Base-by-base conservation (phyloP, 352 stramenopile genomes). In the Pythium phragmitis region DNA sequence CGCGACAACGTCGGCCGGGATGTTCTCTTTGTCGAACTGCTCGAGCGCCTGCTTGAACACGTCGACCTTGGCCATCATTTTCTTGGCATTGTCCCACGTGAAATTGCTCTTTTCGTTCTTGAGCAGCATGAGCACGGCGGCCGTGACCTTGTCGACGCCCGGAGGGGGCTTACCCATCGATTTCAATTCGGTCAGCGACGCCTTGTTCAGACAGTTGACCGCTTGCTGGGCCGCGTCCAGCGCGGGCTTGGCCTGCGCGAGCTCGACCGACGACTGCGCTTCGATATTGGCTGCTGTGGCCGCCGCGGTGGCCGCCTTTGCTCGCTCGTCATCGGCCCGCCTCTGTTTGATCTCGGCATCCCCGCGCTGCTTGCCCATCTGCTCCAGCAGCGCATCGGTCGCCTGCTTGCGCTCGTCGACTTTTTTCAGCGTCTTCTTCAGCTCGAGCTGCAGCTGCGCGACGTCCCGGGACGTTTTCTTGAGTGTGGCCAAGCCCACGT, bases 11-110 rank as follows among this genome's bases (percentile, higher is more conserved):
- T 98, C 92, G 1, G 72, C 58, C 0, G 89, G 87, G n/a, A 98
- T 96, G 57, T 97, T 84, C 39, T 98, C 88, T 54, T 96, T 96
- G 67, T 94, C 82, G 52, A 97, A 98, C 21, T 92, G 79, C 67
- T 97, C 88, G 2, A 98, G 72, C 37, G 83, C 76, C 39, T 92
- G 74, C 74, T 97, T 97, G 75, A 98, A 98, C 6, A 89, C 77
- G 61, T 98, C 91, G 13, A 96, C 85, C 39, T 97, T 98, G 2
- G 92, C 92, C 92, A 98, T 98, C 92, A 98, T 97, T 67, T 97
- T 98, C 77, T 97, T 98, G 12, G 92, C 92, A 62, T 96, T 98
- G 41, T 98, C 92, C 92, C 92, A 98, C 45, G 83, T 91, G 48
- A 98, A 96, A 63, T 97, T 96, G 57, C 95, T 95, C 37, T 91